phyloP scores from a whole-genome alignment of 2,329 filamentous ascomycete species.

The Nemania diffusa region DNA sequence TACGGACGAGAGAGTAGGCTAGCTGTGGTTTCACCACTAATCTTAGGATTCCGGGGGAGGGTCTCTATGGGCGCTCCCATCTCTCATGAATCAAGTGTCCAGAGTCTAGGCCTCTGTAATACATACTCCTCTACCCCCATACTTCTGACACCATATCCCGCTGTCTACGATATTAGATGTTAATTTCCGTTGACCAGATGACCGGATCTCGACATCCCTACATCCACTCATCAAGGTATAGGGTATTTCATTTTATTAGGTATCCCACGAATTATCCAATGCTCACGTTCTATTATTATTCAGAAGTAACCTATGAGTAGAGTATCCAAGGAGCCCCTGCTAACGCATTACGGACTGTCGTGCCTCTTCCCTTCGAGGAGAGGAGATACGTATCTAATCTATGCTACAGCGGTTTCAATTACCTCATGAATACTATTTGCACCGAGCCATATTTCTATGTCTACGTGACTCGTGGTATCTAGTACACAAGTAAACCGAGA shows the following conservation, averaged over 20 bases:
- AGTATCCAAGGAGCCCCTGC: neutral
- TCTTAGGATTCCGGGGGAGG: neutral
- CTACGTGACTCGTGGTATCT: neutral
- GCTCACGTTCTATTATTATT: too few relatives aligned
- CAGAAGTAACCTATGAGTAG: neutral
- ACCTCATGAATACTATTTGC: neutral
- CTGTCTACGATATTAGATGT: neutral
- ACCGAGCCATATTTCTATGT: conserved; percentile 10
- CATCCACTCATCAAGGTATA: neutral
- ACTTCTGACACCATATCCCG: neutral
- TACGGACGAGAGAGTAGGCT: conserved; percentile 2
- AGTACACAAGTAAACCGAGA: conserved; percentile 8
- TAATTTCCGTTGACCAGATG: neutral
- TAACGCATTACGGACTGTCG: neutral
- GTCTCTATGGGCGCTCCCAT: conserved; percentile 6
- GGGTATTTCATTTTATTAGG: neutral
- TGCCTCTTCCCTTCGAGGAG: neutral
- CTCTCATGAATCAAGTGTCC: neutral
- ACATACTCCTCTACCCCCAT: neutral
- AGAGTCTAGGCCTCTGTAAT: neutral
- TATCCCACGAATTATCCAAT: neutral
- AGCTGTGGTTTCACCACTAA: conserved; percentile 1
- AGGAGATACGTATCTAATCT: neutral
- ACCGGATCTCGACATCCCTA: neutral
- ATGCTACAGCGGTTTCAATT: neutral